Conservation (phyloP, 306 rosid species). For the Lathyrus oleraceus region DNA sequence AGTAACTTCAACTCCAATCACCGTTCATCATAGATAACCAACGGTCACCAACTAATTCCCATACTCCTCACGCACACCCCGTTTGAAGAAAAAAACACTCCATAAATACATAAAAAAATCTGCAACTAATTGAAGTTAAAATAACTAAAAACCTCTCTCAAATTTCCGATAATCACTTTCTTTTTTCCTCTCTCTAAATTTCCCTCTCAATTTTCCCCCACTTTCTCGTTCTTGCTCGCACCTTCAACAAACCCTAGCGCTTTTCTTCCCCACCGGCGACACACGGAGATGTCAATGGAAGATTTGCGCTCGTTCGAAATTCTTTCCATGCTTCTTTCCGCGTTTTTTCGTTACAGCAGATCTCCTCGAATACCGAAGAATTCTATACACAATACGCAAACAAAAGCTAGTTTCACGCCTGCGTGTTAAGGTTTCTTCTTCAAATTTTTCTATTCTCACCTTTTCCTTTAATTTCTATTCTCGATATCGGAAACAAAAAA, state of each 20-base stretch:
- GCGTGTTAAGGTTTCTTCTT: conserved; percentile 45
- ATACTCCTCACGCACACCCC: background rate
- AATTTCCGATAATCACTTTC: conserved; percentile 38
- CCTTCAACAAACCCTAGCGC: conserved; percentile 26
- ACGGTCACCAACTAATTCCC: conserved; percentile 18
- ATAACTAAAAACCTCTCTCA: background rate
- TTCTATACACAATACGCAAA: conserved; percentile 58
- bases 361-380: conserved; percentile 57
- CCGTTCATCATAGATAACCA: conserved; percentile 22
- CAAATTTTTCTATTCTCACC: background rate
- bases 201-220: conserved; percentile 32
- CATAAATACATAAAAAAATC: background rate
- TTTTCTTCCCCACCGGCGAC: conserved; percentile 21
- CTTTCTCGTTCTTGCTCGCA: conserved; percentile 15
- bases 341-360: conserved; percentile 51
- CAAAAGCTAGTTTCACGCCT: conserved; percentile 45
- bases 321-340: conserved; percentile 51
- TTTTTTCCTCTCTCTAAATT: background rate
- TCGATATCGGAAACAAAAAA: conserved; percentile 28
- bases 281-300: conserved; percentile 79
- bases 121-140: background rate
- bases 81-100: background rate
- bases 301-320: conserved; percentile 51
- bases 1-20: background rate
- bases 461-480: conserved; percentile 21